These are phyloP conservation scores for Mortierella sp. DNA, from an alignment of 371 early-diverging fungal species.

Conservation along the genomic window DNA sequence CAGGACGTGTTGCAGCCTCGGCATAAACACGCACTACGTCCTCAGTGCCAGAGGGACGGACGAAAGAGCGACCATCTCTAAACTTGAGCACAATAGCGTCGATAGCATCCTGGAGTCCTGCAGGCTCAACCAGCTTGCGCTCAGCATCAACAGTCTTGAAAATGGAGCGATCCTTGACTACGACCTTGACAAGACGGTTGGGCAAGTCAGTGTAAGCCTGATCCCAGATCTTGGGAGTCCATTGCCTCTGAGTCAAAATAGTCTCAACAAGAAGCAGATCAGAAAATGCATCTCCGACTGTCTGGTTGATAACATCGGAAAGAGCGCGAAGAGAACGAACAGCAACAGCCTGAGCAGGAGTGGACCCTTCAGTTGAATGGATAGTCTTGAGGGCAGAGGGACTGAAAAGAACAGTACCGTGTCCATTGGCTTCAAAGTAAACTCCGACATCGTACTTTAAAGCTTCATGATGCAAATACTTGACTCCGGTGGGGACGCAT, in stretches of 20 bases:
- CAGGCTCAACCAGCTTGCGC: conserved; percentile 89
- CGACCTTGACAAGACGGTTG: conserved; percentile 95
- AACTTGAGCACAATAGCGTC: conserved; percentile 86
- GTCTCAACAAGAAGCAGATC: conserved; percentile 97
- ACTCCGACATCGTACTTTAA: conserved; percentile 98
- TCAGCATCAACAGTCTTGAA: conserved; percentile 98
- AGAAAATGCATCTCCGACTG: conserved; percentile 99
- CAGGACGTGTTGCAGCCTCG: conserved; percentile 93
- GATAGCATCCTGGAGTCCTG: conserved; percentile 92
- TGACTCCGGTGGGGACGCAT: conserved; percentile 98
- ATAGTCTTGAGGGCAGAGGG: conserved; percentile 83
- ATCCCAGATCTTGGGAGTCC: conserved; percentile 91
- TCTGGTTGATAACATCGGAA: conserved; percentile 95
- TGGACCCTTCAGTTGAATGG: conserved; percentile 73
- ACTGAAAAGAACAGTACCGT: conserved; percentile 99
- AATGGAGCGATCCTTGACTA: conserved; percentile 86
- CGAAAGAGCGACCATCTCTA: conserved; percentile 92
- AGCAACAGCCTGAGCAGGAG: conserved; percentile 86
- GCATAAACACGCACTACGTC: conserved; percentile 99
- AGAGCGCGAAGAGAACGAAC: conserved; percentile 82
- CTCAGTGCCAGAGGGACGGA: conserved; percentile 99
- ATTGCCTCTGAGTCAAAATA: conserved; percentile 86
- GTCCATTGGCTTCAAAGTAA: conserved; percentile 99
- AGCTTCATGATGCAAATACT: conserved; percentile 99
- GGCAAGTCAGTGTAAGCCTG: conserved; percentile 95